These are phyloP conservation scores for Gossypium australe DNA, from an alignment of 345 rosid species.

Conservation along the genomic window DNA sequence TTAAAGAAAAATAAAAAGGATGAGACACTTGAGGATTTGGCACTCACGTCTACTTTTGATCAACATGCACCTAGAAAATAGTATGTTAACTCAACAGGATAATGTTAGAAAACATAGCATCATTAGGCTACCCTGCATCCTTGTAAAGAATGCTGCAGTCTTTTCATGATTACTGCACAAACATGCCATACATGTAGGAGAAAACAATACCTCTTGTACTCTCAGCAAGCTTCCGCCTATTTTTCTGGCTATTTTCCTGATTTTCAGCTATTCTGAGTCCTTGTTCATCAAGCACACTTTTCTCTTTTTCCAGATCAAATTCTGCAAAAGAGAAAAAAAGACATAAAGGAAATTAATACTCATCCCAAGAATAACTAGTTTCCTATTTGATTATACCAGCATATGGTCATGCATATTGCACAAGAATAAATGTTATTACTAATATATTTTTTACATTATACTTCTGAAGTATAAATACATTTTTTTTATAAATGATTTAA, in stretches of 20 bases:
- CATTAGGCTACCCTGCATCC: neutral
- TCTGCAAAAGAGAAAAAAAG: constrained; percentile 32
- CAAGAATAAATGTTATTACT: neutral
- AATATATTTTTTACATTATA: neutral
- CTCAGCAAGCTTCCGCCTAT: constrained; percentile 95
- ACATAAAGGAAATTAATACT: neutral
- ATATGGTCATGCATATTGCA: neutral
- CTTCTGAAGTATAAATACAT: neutral
- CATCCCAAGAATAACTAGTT: neutral
- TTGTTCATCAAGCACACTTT: constrained; percentile 80
- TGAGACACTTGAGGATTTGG: neutral
- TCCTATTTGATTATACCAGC: neutral
- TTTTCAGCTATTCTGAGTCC: constrained; percentile 93
- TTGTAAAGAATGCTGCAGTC: neutral
- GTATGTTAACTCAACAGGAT: neutral
- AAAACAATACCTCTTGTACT: constrained; percentile 74
- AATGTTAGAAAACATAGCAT: neutral
- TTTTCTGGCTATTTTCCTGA: constrained; percentile 92
- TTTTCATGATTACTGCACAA: neutral
- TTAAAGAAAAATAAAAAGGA: neutral
- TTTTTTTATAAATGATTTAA: neutral
- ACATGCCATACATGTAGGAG: neutral
- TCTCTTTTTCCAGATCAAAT: constrained; percentile 92
- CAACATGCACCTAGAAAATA: neutral
- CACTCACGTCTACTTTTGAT: neutral